A percentile compares a stretch with the other conserved stretches of the same genome.
Conservation (phyloP, 148 eudicot genomes). For the Rhododendron molle region DNA sequence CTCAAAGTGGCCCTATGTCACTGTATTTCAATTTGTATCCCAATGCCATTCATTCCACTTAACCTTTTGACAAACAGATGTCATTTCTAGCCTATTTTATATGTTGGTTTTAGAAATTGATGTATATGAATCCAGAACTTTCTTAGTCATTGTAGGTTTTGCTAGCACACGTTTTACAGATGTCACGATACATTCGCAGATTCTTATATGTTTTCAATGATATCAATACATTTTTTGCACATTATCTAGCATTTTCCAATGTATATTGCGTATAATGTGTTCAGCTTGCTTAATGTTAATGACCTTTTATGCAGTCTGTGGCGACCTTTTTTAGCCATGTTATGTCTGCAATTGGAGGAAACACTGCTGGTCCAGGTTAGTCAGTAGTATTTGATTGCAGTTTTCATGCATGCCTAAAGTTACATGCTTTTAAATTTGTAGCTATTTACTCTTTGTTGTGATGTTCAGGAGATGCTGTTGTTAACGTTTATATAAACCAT, state of each 20-base stretch:
- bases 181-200: neutral
- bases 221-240: neutral
- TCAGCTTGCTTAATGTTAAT: neutral
- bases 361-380: slow-evolving; percentile 97
- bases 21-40: neutral
- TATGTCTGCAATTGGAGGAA: slow-evolving; percentile 89
- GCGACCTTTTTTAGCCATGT: slow-evolving; percentile 93
- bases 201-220: neutral
- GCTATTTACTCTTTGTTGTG: neutral
- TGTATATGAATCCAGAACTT: neutral
- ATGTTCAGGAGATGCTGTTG: slow-evolving; percentile 84
- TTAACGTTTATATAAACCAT: slow-evolving; percentile 86
- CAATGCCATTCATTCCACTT: neutral
- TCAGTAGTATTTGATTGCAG: neutral
- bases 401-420: neutral
- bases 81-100: neutral
- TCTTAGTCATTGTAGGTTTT: neutral
- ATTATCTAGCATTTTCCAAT: neutral
- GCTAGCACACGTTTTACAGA: neutral
- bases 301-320: slow-evolving; percentile 57
- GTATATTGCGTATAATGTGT: neutral
- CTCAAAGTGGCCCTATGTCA: neutral
- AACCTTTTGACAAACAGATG: neutral
- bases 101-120: neutral
- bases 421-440: neutral